These are phyloP conservation scores for Larix kaempferi DNA, from an alignment of 75 land plant genomes.

Conservation along the genomic window DNA sequence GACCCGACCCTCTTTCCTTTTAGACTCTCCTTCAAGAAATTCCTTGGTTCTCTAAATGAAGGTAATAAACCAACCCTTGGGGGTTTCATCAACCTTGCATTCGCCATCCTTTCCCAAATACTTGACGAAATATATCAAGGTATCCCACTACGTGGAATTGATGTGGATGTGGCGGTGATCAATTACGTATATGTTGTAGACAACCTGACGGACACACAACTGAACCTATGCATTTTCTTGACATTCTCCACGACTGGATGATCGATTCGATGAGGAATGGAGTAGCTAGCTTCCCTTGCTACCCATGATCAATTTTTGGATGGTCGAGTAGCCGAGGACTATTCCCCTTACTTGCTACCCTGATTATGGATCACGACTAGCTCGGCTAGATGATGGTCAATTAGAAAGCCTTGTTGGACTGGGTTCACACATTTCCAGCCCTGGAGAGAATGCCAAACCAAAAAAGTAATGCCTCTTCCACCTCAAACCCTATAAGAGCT, in stretches of 20 bases:
- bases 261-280: too few species aligned
- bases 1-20: conserved; percentile 65
- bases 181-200: conserved; percentile 87
- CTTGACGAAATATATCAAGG: conserved; percentile 92
- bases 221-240: conserved; percentile 77
- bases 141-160: conserved; percentile 55
- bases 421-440: too few species aligned
- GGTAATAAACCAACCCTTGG: conserved; percentile 97
- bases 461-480: too few species aligned
- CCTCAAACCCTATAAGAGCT: too few species aligned
- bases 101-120: conserved; percentile 78
- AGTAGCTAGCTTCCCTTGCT: too few species aligned
- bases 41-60: conserved; percentile 84
- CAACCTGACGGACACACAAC: conserved; percentile 89
- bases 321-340: too few species aligned
- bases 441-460: too few species aligned
- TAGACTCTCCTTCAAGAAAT: conserved; percentile 66
- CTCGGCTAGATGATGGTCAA: too few species aligned
- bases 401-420: too few species aligned
- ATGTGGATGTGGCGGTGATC: conserved; percentile 92
- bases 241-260: conserved; percentile 92
- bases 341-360: too few species aligned
- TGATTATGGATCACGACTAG: too few species aligned
- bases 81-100: conserved; percentile 89
- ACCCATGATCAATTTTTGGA: too few species aligned